These are phyloP conservation scores for Lachancea nothofagi DNA, from an alignment of 805 yeast species.

Conservation along the genomic window DNA sequence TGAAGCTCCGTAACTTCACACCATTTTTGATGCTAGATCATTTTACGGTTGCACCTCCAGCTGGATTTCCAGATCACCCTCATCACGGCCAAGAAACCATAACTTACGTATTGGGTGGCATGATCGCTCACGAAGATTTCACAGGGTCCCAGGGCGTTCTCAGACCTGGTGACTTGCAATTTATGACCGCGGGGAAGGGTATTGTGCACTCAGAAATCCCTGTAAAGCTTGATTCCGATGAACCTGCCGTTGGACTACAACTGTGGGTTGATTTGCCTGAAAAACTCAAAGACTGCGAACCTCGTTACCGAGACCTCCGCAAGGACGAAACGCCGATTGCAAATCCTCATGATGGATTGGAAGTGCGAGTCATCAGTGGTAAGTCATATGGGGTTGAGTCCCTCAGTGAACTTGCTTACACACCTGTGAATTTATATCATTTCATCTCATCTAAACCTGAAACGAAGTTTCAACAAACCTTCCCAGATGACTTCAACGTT, in stretches of 20 bases:
- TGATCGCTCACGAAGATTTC: constrained; percentile 77
- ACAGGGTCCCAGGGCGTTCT: constrained; percentile 78
- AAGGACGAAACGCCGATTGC: constrained; percentile 66
- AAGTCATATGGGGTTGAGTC: constrained; percentile 70
- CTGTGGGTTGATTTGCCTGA: constrained; percentile 83
- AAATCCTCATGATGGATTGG: constrained; percentile 59
- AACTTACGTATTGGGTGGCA: constrained; percentile 59
- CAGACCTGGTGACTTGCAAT: constrained; percentile 79
- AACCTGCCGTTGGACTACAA: constrained; percentile 65
- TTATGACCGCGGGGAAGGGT: constrained; percentile 91
- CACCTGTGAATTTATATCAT: constrained; percentile 73
- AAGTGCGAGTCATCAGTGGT: constrained; percentile 65
- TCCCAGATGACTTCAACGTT: constrained; percentile 58
- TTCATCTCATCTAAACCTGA: constrained; percentile 63
- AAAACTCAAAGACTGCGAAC: constrained; percentile 53
- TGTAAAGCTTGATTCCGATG: constrained; percentile 43
- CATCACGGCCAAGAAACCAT: constrained; percentile 83
- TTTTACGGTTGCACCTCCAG: constrained; percentile 55
- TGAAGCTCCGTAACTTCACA: constrained; percentile 62
- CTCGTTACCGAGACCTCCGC: constrained; percentile 74
- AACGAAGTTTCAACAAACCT: constrained; percentile 46
- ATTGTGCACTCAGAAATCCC: constrained; percentile 87
- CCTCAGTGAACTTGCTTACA: constrained; percentile 67
- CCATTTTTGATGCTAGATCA: constrained; percentile 84
- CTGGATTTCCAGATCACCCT: constrained; percentile 81